phyloP scores from a whole-genome alignment of 306 rosid genomes.

The Fragaria ananassa region DNA sequence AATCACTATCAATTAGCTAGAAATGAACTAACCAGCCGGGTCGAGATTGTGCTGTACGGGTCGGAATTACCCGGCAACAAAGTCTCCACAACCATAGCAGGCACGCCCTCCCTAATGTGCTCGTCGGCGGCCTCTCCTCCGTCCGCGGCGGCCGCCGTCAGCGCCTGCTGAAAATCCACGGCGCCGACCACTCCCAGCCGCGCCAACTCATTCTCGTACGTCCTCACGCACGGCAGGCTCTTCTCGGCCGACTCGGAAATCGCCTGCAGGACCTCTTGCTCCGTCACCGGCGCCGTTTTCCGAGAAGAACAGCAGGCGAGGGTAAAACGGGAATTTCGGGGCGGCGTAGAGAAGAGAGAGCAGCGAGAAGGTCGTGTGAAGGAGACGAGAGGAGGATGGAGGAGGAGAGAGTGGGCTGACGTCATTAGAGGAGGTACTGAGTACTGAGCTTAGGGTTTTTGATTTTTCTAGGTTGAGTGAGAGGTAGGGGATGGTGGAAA shows the following conservation, averaged over 20 bases:
- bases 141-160: constrained; percentile 89
- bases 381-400: constrained; percentile 32
- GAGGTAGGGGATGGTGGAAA: neutral
- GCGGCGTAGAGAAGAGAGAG: constrained; percentile 5
- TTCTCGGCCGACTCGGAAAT: constrained; percentile 58
- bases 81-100: constrained; percentile 92
- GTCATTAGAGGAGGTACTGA: constrained; percentile 38
- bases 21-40: constrained; percentile 66
- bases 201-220: constrained; percentile 66
- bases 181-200: constrained; percentile 69
- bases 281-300: constrained; percentile 46
- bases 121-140: constrained; percentile 83
- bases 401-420: constrained; percentile 25
- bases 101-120: constrained; percentile 54
- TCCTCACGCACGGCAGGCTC: constrained; percentile 72
- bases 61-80: constrained; percentile 61
- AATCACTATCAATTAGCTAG: constrained; percentile 3
- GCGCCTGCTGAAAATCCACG: constrained; percentile 69
- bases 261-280: constrained; percentile 69
- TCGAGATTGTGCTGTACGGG: constrained; percentile 68
- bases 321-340: constrained; percentile 25
- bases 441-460: neutral
- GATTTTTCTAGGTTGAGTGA: neutral
- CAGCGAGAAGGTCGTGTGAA: constrained; percentile 11
- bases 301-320: constrained; percentile 41